Conservation (phyloP, 148 eudicot genomes). For the Drosera capensis region DNA sequence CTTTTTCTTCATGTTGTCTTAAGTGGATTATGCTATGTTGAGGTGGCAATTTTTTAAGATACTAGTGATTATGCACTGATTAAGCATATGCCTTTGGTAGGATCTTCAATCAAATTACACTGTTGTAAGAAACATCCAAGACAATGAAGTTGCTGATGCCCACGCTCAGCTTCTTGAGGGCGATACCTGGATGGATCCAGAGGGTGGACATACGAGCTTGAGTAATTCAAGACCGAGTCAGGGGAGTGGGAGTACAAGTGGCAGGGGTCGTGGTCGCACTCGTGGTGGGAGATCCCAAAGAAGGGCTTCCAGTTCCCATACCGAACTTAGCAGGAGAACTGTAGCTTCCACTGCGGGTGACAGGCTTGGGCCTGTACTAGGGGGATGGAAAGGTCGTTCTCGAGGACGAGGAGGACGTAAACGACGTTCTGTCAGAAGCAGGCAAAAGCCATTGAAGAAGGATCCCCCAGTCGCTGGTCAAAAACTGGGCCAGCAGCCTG, state of each 20-base stretch:
- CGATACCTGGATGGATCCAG: constrained; percentile 24
- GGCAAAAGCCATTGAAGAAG: constrained; percentile 31
- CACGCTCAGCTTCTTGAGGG: constrained; percentile 15
- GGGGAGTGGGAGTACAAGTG: too few species aligned
- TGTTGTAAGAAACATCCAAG: constrained; percentile 21
- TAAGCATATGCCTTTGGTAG: too few species aligned
- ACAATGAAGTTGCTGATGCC: constrained; percentile 20
- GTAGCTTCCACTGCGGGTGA: constrained; percentile 12
- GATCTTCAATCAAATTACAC: constrained; percentile 30
- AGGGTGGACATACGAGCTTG: constrained; percentile 15
- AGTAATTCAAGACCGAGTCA: constrained; percentile 15
- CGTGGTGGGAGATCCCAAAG: constrained; percentile 57
- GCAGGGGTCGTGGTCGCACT: constrained; percentile 36
- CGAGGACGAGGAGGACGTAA: constrained; percentile 47
- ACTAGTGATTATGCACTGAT: too few species aligned
- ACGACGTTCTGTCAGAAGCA: constrained; percentile 37
- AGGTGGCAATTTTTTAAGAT: too few species aligned
- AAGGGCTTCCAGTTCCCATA: constrained; percentile 17
- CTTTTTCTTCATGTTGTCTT: background rate
- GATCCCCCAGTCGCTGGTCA: constrained; percentile 6
- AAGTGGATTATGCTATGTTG: too few species aligned
- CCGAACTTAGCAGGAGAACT: constrained; percentile 17
- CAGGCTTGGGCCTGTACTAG: constrained; percentile 26
- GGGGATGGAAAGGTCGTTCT: constrained; percentile 42
- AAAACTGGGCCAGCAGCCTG: constrained; percentile 11